Conservation (phyloP, 2,329 filamentous ascomycete species). For the Fusarium bulbicola region DNA sequence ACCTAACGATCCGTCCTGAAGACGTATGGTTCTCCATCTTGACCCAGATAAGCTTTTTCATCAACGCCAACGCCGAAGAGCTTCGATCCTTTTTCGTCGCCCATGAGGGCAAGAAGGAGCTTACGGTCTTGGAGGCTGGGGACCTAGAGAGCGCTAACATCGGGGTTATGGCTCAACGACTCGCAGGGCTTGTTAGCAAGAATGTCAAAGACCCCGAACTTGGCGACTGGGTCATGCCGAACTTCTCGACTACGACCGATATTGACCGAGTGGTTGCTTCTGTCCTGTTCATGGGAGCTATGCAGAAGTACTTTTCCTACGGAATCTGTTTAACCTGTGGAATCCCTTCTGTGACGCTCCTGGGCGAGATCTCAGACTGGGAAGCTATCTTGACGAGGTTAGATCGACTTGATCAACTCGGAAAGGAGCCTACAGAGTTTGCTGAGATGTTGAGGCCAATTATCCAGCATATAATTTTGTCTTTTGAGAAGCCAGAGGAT, state of each 20-base stretch:
- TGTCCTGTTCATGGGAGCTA: neutral
- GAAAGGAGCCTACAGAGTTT: neutral
- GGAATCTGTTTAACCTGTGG: neutral
- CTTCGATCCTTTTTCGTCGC: neutral
- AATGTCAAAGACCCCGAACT: neutral
- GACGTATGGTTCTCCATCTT: neutral
- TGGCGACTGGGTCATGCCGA: neutral
- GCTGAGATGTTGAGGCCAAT: neutral
- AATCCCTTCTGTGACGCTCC: neutral
- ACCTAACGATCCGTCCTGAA: neutral
- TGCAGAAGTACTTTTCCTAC: neutral
- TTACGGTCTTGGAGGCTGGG: neutral
- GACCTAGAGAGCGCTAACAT: neutral
- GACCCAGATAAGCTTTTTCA: neutral
- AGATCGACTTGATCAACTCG: neutral
- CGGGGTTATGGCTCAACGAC: neutral
- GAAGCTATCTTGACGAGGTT: neutral
- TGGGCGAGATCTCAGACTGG: neutral
- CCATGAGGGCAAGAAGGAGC: neutral
- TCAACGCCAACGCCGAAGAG: neutral
- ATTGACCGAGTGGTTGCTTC: neutral
- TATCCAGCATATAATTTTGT: neutral
- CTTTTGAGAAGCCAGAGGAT: neutral
- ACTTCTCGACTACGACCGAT: neutral
- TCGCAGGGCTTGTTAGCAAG: neutral